Conservation (phyloP, 1,139 yeast species). For the Zygotorulaspora mrakii region DNA sequence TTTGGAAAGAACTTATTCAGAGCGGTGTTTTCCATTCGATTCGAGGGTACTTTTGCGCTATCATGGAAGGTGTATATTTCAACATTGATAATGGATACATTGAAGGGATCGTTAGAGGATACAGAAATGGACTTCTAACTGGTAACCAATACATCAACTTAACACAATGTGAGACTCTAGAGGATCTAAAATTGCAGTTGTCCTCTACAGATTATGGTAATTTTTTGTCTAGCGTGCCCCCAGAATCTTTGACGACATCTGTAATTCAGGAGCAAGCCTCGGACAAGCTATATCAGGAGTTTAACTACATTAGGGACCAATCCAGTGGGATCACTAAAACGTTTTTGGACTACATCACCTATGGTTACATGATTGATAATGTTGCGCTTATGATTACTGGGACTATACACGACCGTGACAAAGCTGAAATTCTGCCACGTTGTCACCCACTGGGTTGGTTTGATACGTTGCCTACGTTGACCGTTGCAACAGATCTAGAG, state of each 20-base stretch:
- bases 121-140: constrained; percentile 76
- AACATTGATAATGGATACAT: constrained; percentile 85
- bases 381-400: constrained; percentile 96
- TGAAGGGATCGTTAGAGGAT: constrained; percentile 94
- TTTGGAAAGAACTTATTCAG: neutral
- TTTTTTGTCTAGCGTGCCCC: constrained; percentile 76
- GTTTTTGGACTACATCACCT: constrained; percentile 86
- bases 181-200: constrained; percentile 87
- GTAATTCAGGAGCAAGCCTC: constrained; percentile 77
- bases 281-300: constrained; percentile 73
- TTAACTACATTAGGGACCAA: constrained; percentile 79
- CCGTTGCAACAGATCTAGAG: constrained; percentile 92
- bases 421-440: constrained; percentile 76
- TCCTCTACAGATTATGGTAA: constrained; percentile 96
- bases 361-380: constrained; percentile 98
- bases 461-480: constrained; percentile 90
- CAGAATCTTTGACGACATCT: constrained; percentile 72
- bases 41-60: constrained; percentile 2
- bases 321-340: constrained; percentile 74
- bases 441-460: constrained; percentile 99
- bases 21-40: no score
- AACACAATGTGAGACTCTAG: constrained; percentile 93
- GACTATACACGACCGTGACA: constrained; percentile 90
- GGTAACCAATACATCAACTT: constrained; percentile 80
- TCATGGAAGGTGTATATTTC: constrained; percentile 84